Evolutionary conservation across 225 moss, liverwort and hornwort genomes (phyloP), one percentile per base, ranked within the genome.

Genomic region (Straminergon stramineum): DNA sequence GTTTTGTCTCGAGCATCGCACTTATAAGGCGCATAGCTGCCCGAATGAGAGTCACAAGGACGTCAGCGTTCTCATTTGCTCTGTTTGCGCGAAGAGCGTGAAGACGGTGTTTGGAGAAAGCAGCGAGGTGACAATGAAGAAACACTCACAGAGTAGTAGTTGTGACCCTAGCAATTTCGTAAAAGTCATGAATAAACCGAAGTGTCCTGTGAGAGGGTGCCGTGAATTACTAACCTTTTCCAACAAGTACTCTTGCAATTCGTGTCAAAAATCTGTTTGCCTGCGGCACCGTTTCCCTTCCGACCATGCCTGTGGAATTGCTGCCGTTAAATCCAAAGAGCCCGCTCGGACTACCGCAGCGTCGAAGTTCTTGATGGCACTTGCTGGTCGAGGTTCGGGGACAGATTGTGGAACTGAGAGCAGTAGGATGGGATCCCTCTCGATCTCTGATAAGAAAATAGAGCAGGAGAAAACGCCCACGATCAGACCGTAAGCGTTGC

Each of bases 1-100:
- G 34, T 98, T 94, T 75, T 98, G 98, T 90, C 85, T 98, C 35
- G 97, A 98, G 37, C 97, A 98, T 82, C 95, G 97, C 60, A 93
- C 97, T 8, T 96, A 96, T 91, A 98, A 95, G 92, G 90, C 94
- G 53, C 97, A 98, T 86, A 86, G 80, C 71, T 98, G 98, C 81
- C 90, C 95, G 64, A 95, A 94, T n/a, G 96, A 93, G 52, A 89
- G 92, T 30, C 87, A 92, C 73, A 97, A 96, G 90, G 96, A 98
- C 61, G 90, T 86, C 18, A 94, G 90, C 80, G 96, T 98, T 69
- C 84, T 95, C 6, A 91, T 98, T 75, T 98, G 97, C 87, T 86
- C 93, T 19, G 91, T 90, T 13, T 98, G 98, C 87, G 90, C 89
- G 11, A 92, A 85, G 68, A 94, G 90, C 30, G 95, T 98, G 85